A percentile compares a stretch with the other conserved stretches of the same genome.
These are phyloP conservation scores for Beauveria caledonica DNA, from an alignment of 2,329 filamentous ascomycete genomes.

Conservation along the genomic window DNA sequence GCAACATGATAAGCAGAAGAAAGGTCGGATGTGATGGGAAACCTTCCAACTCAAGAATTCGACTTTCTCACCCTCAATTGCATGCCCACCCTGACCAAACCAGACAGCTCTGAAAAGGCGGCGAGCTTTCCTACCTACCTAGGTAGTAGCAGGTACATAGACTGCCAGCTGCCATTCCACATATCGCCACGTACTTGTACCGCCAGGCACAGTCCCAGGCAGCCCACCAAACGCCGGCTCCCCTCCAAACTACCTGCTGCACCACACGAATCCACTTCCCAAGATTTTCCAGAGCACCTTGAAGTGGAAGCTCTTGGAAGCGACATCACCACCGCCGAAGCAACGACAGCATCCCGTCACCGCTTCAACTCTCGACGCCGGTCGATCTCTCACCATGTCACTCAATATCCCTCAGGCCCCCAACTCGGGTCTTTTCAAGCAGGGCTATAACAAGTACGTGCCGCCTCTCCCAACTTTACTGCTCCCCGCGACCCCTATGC, in stretches of 20 bases:
- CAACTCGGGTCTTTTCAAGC: slow-evolving; percentile 89
- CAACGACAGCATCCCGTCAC: slow-evolving; percentile 10
- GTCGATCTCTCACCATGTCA: slow-evolving; percentile 57
- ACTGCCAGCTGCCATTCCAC: background rate
- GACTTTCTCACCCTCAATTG: background rate
- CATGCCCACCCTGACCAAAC: background rate
- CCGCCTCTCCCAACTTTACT: slow-evolving; percentile 15
- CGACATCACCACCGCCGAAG: slow-evolving; percentile 9
- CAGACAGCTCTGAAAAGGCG: background rate
- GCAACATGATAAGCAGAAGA: background rate
- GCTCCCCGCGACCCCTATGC: slow-evolving; percentile 19
- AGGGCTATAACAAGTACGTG: slow-evolving; percentile 87
- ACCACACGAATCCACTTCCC: slow-evolving; percentile 9
- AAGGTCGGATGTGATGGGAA: too few species aligned
- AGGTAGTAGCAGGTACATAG: background rate
- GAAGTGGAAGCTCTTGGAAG: slow-evolving; percentile 12
- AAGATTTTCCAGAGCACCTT: slow-evolving; percentile 9
- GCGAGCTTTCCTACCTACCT: background rate
- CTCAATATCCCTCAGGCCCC: slow-evolving; percentile 92
- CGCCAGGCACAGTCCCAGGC: background rate
- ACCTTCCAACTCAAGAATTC: background rate
- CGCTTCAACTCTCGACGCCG: slow-evolving; percentile 4
- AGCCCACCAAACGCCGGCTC: slow-evolving; percentile 1
- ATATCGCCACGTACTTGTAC: background rate
- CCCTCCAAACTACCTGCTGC: background rate